Evolutionary conservation across 805 yeast genomes (phyloP).

Genomic region (Wickerhamiella kurtzmanii): DNA sequence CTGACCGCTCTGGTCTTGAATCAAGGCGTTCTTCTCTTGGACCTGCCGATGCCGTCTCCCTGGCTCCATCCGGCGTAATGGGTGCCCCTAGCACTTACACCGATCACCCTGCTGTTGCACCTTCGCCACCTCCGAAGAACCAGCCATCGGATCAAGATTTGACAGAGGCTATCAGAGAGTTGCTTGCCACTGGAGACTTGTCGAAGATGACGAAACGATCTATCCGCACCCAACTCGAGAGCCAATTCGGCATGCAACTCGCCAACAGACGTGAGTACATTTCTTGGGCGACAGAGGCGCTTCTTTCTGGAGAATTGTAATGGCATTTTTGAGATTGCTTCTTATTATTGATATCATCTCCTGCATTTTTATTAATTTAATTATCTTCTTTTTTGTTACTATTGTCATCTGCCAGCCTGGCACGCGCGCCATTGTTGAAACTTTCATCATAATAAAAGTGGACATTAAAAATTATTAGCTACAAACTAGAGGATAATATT

Average conservation of each 20-base stretch:
- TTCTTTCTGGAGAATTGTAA: constrained; percentile 29
- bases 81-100: background rate
- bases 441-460: too few relatives aligned
- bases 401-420: too few relatives aligned
- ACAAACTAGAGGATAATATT: background rate
- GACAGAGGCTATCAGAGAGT: constrained; percentile 27
- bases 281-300: constrained; percentile 29
- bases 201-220: constrained; percentile 29
- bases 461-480: background rate
- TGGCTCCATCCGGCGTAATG: background rate
- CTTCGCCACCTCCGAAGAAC: background rate
- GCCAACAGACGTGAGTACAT: constrained; percentile 27
- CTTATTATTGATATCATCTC: background rate
- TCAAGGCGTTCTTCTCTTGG: background rate
- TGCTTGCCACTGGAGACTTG: constrained; percentile 28
- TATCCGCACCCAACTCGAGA: constrained; percentile 26
- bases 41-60: background rate
- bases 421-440: too few relatives aligned
- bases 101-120: background rate
- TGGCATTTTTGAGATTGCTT: background rate
- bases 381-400: background rate
- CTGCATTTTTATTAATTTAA: background rate
- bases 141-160: constrained; percentile 28
- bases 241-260: constrained; percentile 25
- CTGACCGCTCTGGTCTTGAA: background rate